Base-by-base conservation (phyloP, 805 yeast species). In the Wickerhamiella brachini region DNA sequence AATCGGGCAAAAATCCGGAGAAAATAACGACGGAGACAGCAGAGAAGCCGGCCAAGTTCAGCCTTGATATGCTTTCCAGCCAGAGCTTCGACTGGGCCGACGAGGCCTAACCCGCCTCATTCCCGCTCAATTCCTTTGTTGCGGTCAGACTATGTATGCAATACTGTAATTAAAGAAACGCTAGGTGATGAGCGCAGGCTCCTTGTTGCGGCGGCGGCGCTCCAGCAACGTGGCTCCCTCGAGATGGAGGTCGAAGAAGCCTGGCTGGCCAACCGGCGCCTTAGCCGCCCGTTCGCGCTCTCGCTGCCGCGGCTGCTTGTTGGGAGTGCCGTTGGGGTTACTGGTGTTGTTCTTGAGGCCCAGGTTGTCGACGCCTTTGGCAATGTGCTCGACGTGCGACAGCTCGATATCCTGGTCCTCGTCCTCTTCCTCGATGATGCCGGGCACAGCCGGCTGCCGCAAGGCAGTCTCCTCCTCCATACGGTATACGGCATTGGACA, bases 401-500 rank as follows among this genome's bases (percentile, higher is more conserved):
- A 45, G 44, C 21, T 39, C 51, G 13, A 45, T 39, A 29, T 57
- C 61, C 57, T 59, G 61, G 44, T 58, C 69, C 48, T 69, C 73
- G 49, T 62, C 68, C 37, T 65, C 67, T 53, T 69, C 71, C 39
- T 60, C 61, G 13, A 66, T 49, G 24, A 56, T 59, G 44, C 55
- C 58, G 48, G 53, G 59, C 44, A 48, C 55, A 51, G 34, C 52
- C 56, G 59, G 54, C 37, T 57, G 61, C 37, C 57, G 59, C 7
- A 68, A 57, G 7, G 75, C 72, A 52, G 64, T 62, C 50, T 83
- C 89, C 62, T 80, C 85, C 49, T 83, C 87, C 69, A 76, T 75
- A 59, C 95, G 79, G 62, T 85, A 90, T 17, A 86, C 87, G 5
- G 95, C 94, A 48, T 86, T 83, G 26, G 88, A 80, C 8, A 86